phyloP scores from a whole-genome alignment of 1,284 basidiomycete genomes.

The Fomitopsis pinicola region DNA sequence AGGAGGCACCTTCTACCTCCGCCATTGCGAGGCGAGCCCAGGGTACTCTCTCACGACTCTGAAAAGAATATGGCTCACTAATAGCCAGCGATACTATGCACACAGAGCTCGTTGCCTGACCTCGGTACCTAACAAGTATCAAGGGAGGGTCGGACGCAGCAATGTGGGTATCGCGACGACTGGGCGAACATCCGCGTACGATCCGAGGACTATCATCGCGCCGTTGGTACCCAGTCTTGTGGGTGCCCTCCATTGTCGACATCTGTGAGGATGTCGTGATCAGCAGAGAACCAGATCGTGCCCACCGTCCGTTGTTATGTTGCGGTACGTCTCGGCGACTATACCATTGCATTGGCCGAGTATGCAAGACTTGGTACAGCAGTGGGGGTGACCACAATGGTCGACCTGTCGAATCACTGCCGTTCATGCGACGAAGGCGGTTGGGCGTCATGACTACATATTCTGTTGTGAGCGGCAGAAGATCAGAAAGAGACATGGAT shows the following conservation, averaged over 20 bases:
- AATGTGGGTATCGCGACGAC: not conserved
- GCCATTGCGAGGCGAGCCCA: not conserved
- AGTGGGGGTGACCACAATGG: not conserved
- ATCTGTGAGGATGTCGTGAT: not conserved
- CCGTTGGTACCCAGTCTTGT: not conserved
- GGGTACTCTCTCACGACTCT: not conserved
- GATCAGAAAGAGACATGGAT: not conserved
- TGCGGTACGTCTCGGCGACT: no score
- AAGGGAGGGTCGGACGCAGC: not conserved
- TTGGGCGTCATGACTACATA: no score
- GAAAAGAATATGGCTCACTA: not conserved
- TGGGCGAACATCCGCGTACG: not conserved
- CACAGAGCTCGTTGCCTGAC: not conserved
- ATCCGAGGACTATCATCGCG: not conserved
- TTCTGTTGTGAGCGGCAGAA: not conserved
- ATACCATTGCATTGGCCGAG: no score
- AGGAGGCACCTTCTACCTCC: not conserved
- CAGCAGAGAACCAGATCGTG: no score
- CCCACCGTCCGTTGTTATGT: no score
- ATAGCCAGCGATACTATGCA: not conserved
- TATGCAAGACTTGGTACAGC: not conserved
- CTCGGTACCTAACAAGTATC: not conserved
- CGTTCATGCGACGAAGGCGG: no score
- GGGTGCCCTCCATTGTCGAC: not conserved
- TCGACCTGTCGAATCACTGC: not conserved